Conservation (phyloP, 2,329 filamentous ascomycete genomes). For the Penicillium janthinellum region DNA sequence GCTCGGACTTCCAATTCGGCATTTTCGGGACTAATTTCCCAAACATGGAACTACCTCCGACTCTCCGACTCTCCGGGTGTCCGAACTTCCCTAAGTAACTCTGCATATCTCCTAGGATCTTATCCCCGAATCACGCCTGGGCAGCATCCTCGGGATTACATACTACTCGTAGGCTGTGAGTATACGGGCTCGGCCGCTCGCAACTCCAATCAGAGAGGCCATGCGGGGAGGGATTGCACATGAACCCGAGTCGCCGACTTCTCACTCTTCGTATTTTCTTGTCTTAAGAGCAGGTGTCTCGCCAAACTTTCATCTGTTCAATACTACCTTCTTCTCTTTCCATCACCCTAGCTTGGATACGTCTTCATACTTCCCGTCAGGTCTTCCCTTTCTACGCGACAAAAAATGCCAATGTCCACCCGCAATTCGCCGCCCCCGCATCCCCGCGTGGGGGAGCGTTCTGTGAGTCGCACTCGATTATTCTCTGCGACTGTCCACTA, state of each 20-base stretch:
- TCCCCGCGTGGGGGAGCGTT: constrained; percentile 9
- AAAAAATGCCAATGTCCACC: constrained; percentile 11
- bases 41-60: constrained; percentile 8
- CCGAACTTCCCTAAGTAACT: not conserved
- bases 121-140: constrained; percentile 8
- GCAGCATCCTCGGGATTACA: not conserved
- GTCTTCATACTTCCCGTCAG: not conserved
- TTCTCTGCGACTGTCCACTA: not conserved
- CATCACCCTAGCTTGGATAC: not conserved
- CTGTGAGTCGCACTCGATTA: constrained; percentile 9
- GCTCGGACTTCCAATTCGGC: not conserved
- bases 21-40: constrained; percentile 15
- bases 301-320: not conserved
- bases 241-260: not conserved
- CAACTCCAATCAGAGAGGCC: not conserved
- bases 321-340: not conserved
- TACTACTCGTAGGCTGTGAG: not conserved
- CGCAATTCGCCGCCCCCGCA: constrained; percentile 8
- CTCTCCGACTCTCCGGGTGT: constrained; percentile 9
- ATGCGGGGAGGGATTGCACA: not conserved
- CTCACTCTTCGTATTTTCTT: not conserved
- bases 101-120: not conserved
- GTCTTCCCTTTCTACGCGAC: not conserved
- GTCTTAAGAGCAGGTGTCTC: not conserved
- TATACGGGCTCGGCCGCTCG: not conserved